Evolutionary conservation across 805 yeast species (phyloP), one percentile per base, ranked within the genome.

Genomic region (Starmerella ratchasimensis): DNA sequence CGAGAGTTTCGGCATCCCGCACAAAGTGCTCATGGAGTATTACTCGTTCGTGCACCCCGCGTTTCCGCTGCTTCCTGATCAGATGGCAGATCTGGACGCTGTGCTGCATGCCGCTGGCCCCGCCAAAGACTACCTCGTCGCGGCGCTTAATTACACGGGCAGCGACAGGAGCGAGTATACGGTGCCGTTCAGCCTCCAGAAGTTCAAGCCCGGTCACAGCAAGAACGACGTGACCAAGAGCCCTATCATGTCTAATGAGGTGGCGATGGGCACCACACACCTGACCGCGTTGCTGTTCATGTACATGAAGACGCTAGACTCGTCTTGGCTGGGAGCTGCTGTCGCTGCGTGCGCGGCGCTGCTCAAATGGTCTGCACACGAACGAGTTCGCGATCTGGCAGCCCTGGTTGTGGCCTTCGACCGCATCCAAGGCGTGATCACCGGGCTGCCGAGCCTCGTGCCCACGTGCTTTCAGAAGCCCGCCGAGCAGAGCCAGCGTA

Each of bases 31-130:
- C 28, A 62, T 56, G 41, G 43, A 44, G 25, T 62, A 62, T 42
- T 62, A 61, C 47, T 50, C 53, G 37, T 46, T 48, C 26, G 49
- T 59, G 34, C 66, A 63, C 44, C 61, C 62, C 8, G 46, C 55
- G 18, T 47, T 61, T 37, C 67, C 67, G 7, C 38, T 62, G 17
- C 51, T 62, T 28, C 62, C 62, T 5, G 57, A 59, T 22, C 47
- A 54, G 20, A 48, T 54, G 19, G 47, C 52, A 13, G 54, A 51
- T 36, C 52, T 60, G 21, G 46, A 54, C 30, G 43, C 48, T 5
- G 44, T 57, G 19, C 43, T 63, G 28, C 16, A 11, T 46, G 46
- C 41, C 5, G 43, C 42, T 3, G 42, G 31, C 38, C 49, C 35
- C 39, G 54, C 36, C 41, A 51, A 30, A 34, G 53, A 36, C 16